Evolutionary conservation across 495 filamentous ascomycete genomes (phyloP), one percentile per base, ranked within the genome.

Genomic region (Alectoria sarmentosa): DNA sequence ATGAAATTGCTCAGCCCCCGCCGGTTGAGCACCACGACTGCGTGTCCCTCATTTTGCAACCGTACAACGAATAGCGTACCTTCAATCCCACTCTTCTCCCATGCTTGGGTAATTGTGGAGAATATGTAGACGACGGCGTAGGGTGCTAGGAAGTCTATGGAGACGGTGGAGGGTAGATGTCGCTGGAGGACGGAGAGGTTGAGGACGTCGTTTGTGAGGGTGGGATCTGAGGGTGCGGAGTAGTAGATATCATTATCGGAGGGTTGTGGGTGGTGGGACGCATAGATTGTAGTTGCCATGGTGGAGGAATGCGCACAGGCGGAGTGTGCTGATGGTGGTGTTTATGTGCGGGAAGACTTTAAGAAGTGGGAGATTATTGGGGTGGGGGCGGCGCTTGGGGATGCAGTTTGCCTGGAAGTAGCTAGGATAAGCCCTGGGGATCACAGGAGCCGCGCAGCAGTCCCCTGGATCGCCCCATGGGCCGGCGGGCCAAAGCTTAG

Each of bases 51-150:
- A 46, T 77, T 76, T 48, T 78, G 80, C 14, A 76, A 64, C 4
- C 66, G 58, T 87, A 92, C 23, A 44, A 95, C 81, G 76, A 96
- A 96, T 52, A 96, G 78, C 4, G 87, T 87, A 55, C 92, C 92
- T 74, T 95, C 90, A 21, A 90, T 77, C 44, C 83, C 86, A 49
- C 78, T 79, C 73, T 91, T 93, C 69, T 93, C 87, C 92, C 92
- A 96, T 63, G 78, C 74, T 58, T 80, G 72, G 6, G 81, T 74
- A 5, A 78, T 74, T 28, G 83, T 79, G 46, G 77, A 80, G 76
- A 93, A 93, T 69, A 79, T 77, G 78, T 96, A 96, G 61, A 96
- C 80, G 13, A 90, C 87, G 54, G 86, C 86, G 72, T 90, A 91
- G 34, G 88, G 86, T 26, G 90, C 90, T 65, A 92, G 87, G 59